Evolutionary conservation across 768 basidiomycete genomes (phyloP), one percentile per base, ranked within the genome.

Genomic region (Hygrocybe coccinea): DNA sequence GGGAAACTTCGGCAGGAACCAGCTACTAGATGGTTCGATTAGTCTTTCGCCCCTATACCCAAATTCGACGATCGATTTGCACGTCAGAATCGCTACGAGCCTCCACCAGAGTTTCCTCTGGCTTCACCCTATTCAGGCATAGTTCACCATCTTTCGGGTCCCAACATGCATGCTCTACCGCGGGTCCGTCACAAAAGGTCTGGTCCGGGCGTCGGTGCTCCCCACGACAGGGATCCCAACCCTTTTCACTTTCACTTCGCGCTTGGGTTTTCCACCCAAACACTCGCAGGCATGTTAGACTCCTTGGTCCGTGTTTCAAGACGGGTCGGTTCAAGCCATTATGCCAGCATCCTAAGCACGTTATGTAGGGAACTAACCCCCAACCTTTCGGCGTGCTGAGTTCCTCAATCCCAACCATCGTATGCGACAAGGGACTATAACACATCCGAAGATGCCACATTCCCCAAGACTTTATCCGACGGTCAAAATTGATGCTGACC

Each of bases 31-130:
- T 86, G 86, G 86, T 87, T 89, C 85, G 85, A 90, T 89, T 88
- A 86, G 87, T 89, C 88, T 89, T 89, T 89, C 85, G 84, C 87
- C 88, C 87, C 87, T 89, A 89, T 89, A 88, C 87, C 86, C 87
- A 88, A 87, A 85, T 89, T 87, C 77, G 84, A 89, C 87, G 84
- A 89, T 88, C 84, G 86, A 89, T 89, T 89, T 90, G 88, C 88
- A 89, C 85, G 85, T 89, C 88, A 90, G 88, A 89, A 90, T 85
- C 83, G 86, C 88, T 89, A 86, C 85, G 83, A 87, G 85, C 87
- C 85, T 89, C 87, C 87, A 89, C 86, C 87, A 89, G 87, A 87
- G 88, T 90, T 89, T 89, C 86, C 88, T 86, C 87, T 89, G 87
- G 86, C 87, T 89, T 87, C 84, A n/a, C n/a, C n/a, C n/a, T n/a